Evolutionary conservation across 176 grass and related monocot species (phyloP).

Genomic region (Calamus simplicifolius): DNA sequence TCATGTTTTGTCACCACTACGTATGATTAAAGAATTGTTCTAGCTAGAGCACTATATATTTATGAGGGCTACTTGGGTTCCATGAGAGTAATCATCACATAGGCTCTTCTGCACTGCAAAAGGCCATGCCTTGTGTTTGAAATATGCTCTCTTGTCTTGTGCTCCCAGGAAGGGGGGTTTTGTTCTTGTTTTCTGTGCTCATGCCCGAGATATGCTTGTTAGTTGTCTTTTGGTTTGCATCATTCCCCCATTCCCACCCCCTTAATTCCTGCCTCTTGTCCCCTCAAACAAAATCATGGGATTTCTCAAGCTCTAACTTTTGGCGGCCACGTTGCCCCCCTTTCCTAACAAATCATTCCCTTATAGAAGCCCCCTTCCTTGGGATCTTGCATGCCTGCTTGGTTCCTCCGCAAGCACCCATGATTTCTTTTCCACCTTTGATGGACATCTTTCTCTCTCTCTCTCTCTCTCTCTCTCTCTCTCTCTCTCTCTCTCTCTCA

Average conservation of each 20-base stretch:
- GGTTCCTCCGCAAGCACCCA: slow-evolving; percentile 17
- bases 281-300: slow-evolving; percentile 98
- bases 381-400: slow-evolving; percentile 67
- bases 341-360: slow-evolving; percentile 42
- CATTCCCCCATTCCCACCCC: slow-evolving; percentile 60
- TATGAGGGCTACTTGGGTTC: slow-evolving; percentile 12
- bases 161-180: slow-evolving; percentile 17
- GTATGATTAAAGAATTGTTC: slow-evolving; percentile 2
- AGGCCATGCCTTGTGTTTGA: no score
- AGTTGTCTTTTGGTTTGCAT: slow-evolving; percentile 66
- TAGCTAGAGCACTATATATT: not conserved
- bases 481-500: not conserved
- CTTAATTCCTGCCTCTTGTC: slow-evolving; percentile 80
- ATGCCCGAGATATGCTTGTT: slow-evolving; percentile 37
- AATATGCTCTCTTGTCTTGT: no score
- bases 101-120: not conserved
- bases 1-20: slow-evolving; percentile 16
- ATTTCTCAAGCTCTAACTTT: slow-evolving; percentile 77
- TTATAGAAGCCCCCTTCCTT: slow-evolving; percentile 60
- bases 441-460: not conserved
- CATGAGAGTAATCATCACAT: slow-evolving; percentile 20
- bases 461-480: slow-evolving; percentile 2
- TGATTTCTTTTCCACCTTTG: slow-evolving; percentile 21
- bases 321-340: slow-evolving; percentile 37
- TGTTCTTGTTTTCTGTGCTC: no score